Evolutionary conservation across 495 filamentous ascomycete species (phyloP), one percentile per base, ranked within the genome.

Genomic region (Schizothecium vesticola): DNA sequence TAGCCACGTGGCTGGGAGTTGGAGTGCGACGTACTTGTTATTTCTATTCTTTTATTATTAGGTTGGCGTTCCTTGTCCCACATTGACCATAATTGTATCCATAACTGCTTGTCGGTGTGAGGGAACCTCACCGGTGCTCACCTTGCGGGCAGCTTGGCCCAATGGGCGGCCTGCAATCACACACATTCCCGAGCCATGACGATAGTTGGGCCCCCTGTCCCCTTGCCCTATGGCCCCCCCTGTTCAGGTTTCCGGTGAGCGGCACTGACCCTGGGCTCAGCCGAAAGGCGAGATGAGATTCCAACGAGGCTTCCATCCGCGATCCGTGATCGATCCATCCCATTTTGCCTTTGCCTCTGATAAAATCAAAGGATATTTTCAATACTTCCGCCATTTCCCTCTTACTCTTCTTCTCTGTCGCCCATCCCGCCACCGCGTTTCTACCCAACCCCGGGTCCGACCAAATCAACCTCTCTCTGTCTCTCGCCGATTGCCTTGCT

Each of bases 131-230:
- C 33, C 33, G 33, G 33, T 43, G 43, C 43, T 51, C 43, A 51
- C 43, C 43, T 51, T 51, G 43, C 43, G 6, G 43, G 8, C 2
- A 23, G n/a, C 51, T 29, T 22, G 25, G 59, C 13, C 73, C 67
- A 73, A 75, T 75, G 61, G 63, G 65, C 65, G 22, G 33, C 63
- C n/a, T 36, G 21, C 6, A 28, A 56, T 59, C 62, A 16, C 59
- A 55, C 73, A 74, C 73, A 75, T 64, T 69, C 51, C 58, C 21
- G 24, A 63, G 67, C 69, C 57, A 72, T 75, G 74, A 75, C 69
- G 68, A 71, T 72, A 51, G 71, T 77, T 75, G 70, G 72, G 69
- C 65, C 63, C 66, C 67, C 67, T 65, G 66, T 57, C 65, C 58
- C 6, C 1, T 3, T 16, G 43, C 43, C 43, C 43, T 51, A 51